Percentiles rank a stretch among this genome's conserved stretches.
These are phyloP conservation scores for Cryptosporidium tyzzeri DNA, from an alignment of 169 alveolate species.

Conservation along the genomic window DNA sequence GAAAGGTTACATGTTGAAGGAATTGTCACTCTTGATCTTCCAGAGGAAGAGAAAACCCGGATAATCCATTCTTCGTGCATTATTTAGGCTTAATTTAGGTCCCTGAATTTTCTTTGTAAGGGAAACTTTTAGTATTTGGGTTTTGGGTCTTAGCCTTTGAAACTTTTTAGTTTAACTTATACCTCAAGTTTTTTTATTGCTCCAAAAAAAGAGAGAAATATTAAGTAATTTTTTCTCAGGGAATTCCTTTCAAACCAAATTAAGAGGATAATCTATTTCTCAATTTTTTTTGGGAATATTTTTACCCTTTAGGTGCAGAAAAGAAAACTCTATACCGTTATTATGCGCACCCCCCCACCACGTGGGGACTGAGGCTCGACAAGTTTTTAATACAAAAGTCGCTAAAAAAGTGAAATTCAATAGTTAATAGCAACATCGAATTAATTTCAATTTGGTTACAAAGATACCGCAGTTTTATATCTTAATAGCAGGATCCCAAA, in stretches of 20 bases:
- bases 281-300: background rate
- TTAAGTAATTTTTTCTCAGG: background rate
- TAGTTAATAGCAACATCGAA: constrained; percentile 12
- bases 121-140: background rate
- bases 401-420: background rate
- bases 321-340: background rate
- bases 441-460: background rate
- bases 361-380: constrained; percentile 69
- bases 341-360: constrained; percentile 20
- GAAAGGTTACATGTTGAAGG: constrained; percentile 52
- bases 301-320: background rate
- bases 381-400: constrained; percentile 71
- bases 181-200: too few species aligned
- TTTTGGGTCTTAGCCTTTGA: background rate
- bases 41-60: constrained; percentile 59
- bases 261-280: background rate
- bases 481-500: background rate
- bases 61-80: constrained; percentile 72
- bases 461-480: background rate
- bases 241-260: background rate
- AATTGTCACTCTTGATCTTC: constrained; percentile 73
- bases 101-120: background rate
- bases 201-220: background rate
- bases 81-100: background rate
- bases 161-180: too few species aligned